phyloP scores from a whole-genome alignment of 129 eudicot species.

The Flaveria ramosissima region DNA sequence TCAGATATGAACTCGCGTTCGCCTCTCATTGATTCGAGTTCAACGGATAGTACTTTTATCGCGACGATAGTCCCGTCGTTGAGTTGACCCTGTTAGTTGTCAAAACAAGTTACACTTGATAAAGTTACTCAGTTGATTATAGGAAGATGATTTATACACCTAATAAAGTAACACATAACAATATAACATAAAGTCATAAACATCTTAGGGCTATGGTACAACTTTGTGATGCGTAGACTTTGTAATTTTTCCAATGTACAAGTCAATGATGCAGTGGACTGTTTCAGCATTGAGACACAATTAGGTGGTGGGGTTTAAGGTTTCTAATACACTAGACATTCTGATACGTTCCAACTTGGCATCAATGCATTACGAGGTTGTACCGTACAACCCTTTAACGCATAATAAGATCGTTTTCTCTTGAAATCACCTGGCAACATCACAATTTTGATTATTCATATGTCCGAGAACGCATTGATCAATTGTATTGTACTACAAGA shows the following conservation, averaged over 20 bases:
- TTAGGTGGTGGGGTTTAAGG: not conserved
- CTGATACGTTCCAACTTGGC: not conserved
- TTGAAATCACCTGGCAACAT: not conserved
- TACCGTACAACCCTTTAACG: not conserved
- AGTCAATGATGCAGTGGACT: no score
- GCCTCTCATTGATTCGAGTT: conserved; percentile 73
- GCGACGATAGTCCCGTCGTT: conserved; percentile 65
- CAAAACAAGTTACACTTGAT: not conserved
- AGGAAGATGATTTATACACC: not conserved
- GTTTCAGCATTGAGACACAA: no score
- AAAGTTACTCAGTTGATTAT: not conserved
- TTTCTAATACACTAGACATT: not conserved
- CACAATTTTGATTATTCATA: conserved; percentile 7
- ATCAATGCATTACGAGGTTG: not conserved
- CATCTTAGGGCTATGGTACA: not conserved
- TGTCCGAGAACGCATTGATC: not conserved
- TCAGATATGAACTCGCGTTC: conserved; percentile 89
- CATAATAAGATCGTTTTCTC: not conserved
- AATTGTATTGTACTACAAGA: not conserved
- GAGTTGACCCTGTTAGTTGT: conserved; percentile 55
- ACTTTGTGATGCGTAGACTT: no score
- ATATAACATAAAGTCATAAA: not conserved
- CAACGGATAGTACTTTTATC: conserved; percentile 69
- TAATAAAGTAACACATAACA: not conserved
- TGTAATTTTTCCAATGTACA: no score